phyloP scores from a whole-genome alignment of 805 yeast genomes.

The Metschnikowia kunwiensis region DNA sequence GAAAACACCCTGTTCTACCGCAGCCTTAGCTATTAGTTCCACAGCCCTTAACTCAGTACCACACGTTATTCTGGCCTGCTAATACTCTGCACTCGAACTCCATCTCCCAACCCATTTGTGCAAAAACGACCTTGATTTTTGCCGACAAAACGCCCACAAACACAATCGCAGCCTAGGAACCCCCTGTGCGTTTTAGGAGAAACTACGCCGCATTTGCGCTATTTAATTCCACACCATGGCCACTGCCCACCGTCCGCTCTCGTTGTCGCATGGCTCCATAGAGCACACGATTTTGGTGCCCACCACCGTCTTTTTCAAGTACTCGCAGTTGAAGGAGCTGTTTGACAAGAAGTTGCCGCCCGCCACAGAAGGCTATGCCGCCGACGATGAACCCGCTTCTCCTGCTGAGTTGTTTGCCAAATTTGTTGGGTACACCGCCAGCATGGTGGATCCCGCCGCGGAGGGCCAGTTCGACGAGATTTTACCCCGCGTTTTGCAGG shows the following conservation, averaged over 20 bases:
- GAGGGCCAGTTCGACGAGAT: slow-evolving; percentile 66
- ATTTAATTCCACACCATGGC: no score
- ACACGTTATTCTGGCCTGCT: no score
- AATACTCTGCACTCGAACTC: no score
- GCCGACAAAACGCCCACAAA: no score
- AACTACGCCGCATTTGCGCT: no score
- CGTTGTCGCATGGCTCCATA: slow-evolving; percentile 77
- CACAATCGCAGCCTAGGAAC: no score
- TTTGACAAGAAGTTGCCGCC: slow-evolving; percentile 74
- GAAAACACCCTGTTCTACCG: no score
- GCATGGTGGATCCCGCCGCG: slow-evolving; percentile 43
- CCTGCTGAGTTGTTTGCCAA: slow-evolving; percentile 80
- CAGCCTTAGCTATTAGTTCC: no score
- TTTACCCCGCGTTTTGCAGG: slow-evolving; percentile 65
- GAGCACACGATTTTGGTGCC: slow-evolving; percentile 90
- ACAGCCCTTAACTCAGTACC: no score
- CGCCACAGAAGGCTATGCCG: slow-evolving; percentile 79
- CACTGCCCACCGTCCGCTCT: slow-evolving; percentile 63
- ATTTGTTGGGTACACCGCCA: slow-evolving; percentile 73
- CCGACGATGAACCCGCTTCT: slow-evolving; percentile 83
- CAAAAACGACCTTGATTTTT: no score
- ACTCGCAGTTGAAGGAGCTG: slow-evolving; percentile 84
- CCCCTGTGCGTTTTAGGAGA: no score
- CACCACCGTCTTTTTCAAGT: slow-evolving; percentile 69
- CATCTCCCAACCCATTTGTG: no score